A percentile compares a stretch with the other conserved stretches of the same genome.
Evolutionary conservation across 495 filamentous ascomycete species (phyloP).

Genomic region (Astrocystis sublimbata): DNA sequence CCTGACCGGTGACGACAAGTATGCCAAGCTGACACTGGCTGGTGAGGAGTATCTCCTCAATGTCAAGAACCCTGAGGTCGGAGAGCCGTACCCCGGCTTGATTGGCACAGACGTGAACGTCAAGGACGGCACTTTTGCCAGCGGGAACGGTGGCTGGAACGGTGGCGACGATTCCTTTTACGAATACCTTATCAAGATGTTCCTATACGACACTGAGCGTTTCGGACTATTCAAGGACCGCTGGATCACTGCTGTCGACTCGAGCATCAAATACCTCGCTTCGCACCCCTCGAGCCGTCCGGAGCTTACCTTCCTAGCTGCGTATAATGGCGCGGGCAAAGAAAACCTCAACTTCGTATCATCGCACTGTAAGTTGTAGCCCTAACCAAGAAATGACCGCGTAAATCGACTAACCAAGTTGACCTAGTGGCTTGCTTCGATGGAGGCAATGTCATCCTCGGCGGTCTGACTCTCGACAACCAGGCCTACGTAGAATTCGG

Average conservation of each 20-base stretch:
- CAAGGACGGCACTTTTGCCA: conserved; percentile 62
- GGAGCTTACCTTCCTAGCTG: conserved; percentile 74
- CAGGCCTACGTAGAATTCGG: conserved; percentile 73
- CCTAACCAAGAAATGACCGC: background rate
- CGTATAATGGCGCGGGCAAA: conserved; percentile 50
- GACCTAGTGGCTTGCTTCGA: conserved; percentile 71
- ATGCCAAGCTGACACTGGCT: conserved; percentile 65
- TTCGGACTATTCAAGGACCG: conserved; percentile 66
- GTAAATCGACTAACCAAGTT: background rate
- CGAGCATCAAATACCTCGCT: conserved; percentile 68
- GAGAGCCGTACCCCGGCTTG: conserved; percentile 76
- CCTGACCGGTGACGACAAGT: conserved; percentile 65
- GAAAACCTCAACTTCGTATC: conserved; percentile 50
- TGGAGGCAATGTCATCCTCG: conserved; percentile 84
- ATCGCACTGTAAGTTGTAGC: conserved; percentile 52
- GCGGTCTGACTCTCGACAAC: conserved; percentile 66
- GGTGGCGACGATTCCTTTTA: conserved; percentile 84
- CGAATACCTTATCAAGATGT: conserved; percentile 96
- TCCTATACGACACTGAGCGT: conserved; percentile 70
- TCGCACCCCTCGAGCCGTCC: conserved; percentile 70
- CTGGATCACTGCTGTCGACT: conserved; percentile 79
- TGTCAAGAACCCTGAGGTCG: conserved; percentile 57
- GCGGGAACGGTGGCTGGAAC: conserved; percentile 73
- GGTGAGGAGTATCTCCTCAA: conserved; percentile 72
- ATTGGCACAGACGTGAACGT: conserved; percentile 70